These are phyloP conservation scores for Myriosclerotinia duriaeana DNA, from an alignment of 2,329 filamentous ascomycete genomes.

Conservation along the genomic window DNA sequence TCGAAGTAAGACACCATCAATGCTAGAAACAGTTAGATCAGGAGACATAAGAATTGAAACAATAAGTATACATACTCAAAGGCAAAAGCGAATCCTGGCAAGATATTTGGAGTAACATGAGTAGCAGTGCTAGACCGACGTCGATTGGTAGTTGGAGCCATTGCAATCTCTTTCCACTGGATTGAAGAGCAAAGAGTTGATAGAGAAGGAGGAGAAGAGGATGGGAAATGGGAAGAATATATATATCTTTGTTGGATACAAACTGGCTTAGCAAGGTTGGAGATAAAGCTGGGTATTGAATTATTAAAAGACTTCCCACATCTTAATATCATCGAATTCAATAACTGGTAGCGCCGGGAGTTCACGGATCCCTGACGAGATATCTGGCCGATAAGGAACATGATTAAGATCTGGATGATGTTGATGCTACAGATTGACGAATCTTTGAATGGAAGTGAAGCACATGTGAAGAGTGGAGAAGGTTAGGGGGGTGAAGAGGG, in stretches of 20 bases:
- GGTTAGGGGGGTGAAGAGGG: background rate
- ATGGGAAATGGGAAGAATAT: conserved; percentile 6
- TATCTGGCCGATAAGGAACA: conserved; percentile 18
- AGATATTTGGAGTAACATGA: background rate
- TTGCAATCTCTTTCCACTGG: background rate
- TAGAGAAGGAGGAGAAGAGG: conserved; percentile 1
- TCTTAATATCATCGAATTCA: background rate
- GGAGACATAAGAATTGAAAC: background rate
- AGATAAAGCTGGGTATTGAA: conserved; percentile 4
- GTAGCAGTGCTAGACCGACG: conserved; percentile 18
- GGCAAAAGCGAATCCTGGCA: conserved; percentile 52
- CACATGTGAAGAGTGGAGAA: background rate
- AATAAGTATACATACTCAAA: conserved; percentile 49
- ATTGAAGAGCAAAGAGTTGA: background rate
- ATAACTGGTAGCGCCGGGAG: conserved; percentile 7
- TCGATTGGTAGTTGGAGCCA: conserved; percentile 12
- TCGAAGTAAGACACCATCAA: conserved; percentile 93
- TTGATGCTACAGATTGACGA: conserved; percentile 1
- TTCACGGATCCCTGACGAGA: background rate
- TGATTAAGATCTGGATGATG: background rate
- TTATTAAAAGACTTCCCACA: conserved; percentile 4
- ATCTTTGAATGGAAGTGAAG: conserved; percentile 5
- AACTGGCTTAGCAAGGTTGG: background rate
- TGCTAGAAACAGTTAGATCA: conserved; percentile 40
- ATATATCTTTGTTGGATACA: conserved; percentile 9